phyloP scores from a whole-genome alignment of 2,329 filamentous ascomycete genomes.

The Colletotrichum viniferum region DNA sequence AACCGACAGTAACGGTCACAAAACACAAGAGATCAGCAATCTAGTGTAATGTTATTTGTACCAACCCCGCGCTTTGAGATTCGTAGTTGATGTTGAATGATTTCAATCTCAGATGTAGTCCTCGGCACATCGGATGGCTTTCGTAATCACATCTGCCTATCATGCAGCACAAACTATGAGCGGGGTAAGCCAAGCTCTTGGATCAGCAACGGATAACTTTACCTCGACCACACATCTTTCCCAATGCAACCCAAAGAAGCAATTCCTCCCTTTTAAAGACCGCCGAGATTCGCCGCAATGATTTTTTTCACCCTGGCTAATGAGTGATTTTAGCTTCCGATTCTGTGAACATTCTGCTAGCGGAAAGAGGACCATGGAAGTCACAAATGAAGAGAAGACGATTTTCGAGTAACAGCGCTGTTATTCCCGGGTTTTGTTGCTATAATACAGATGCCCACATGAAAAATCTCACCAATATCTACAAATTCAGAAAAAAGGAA shows the following conservation, averaged over 20 bases:
- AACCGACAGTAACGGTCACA: not conserved
- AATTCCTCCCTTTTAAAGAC: not conserved
- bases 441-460: not conserved
- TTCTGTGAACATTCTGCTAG: not conserved
- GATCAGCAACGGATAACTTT: not conserved
- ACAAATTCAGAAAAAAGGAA: not conserved
- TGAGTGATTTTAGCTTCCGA: fast-evolving
- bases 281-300: not conserved
- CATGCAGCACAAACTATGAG: not conserved
- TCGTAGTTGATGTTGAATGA: not conserved
- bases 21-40: not conserved
- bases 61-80: fast-evolving
- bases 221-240: not conserved
- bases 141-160: not conserved
- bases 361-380: not conserved
- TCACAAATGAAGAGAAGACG: not conserved
- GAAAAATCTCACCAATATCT: not conserved
- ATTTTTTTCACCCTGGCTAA: not conserved
- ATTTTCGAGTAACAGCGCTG: not conserved
- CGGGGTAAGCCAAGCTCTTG: not conserved
- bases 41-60: not conserved
- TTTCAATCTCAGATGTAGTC: not conserved
- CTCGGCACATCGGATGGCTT: not conserved
- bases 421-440: conserved; percentile 9
- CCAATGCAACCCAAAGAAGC: not conserved